These are phyloP conservation scores for Mollisiaceae sp. DNA, from an alignment of 2,329 filamentous ascomycete genomes.

Conservation along the genomic window DNA sequence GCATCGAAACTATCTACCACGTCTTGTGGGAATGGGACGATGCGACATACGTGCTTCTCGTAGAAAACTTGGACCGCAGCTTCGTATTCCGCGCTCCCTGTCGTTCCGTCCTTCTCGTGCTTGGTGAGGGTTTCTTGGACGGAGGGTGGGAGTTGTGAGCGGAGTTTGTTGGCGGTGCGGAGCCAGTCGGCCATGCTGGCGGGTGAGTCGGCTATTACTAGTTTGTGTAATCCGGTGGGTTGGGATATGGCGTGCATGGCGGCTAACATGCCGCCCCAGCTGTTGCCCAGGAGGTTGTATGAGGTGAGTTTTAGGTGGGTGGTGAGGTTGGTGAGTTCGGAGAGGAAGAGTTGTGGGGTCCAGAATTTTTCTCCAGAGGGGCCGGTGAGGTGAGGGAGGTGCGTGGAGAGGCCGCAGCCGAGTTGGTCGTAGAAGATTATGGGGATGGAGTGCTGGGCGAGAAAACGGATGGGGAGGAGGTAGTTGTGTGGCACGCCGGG, in stretches of 20 bases:
- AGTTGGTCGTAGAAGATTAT: constrained; percentile 61
- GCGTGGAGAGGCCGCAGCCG: constrained; percentile 55
- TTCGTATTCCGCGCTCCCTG: constrained; percentile 29
- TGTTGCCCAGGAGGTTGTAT: constrained; percentile 55
- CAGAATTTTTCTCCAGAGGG: constrained; percentile 50
- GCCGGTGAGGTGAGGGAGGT: constrained; percentile 50
- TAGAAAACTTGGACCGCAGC: constrained; percentile 30
- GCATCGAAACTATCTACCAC: constrained; percentile 30
- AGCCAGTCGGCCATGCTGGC: constrained; percentile 32
- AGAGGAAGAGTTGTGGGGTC: constrained; percentile 52
- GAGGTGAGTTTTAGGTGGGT: constrained; percentile 46
- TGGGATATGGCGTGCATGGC: constrained; percentile 48
- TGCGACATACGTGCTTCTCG: constrained; percentile 28
- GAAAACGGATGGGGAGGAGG: constrained; percentile 46
- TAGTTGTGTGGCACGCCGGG: constrained; percentile 47
- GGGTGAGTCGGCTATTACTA: constrained; percentile 45
- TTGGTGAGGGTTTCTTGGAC: constrained; percentile 30
- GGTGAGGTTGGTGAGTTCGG: constrained; percentile 55
- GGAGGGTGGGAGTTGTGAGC: constrained; percentile 18
- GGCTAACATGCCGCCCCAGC: constrained; percentile 59
- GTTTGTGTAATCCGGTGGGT: constrained; percentile 45
- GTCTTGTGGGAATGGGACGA: constrained; percentile 29
- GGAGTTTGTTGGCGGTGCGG: constrained; percentile 26
- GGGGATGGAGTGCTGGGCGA: constrained; percentile 48
- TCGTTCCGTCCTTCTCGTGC: constrained; percentile 29